phyloP scores from a whole-genome alignment of 306 rosid species.

The cucumber (Cucumis sativus) region Cucumber_9930_V3 NC_026657.2:8498001-8498500 shows the following conservation, averaged over 20 bases:
- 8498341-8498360: constrained; percentile 76
- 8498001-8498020: constrained; percentile 94
- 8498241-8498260: constrained; percentile 89
- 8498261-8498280: constrained; percentile 86
- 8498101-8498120: constrained; percentile 59
- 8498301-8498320: constrained; percentile 85
- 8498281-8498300: constrained; percentile 86
- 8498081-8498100: constrained; percentile 45
- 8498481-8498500: neutral
- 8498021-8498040: constrained; percentile 86
- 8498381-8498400: constrained; percentile 28
- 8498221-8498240: constrained; percentile 53
- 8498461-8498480: neutral
- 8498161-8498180: constrained; percentile 58
- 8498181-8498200: constrained; percentile 53
- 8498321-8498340: constrained; percentile 84
- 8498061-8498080: constrained; percentile 54
- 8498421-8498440: constrained; percentile 9
- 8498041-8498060: constrained; percentile 77
- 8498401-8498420: neutral
- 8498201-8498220: constrained; percentile 74
- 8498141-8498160: constrained; percentile 76
- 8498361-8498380: constrained; percentile 42
- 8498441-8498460: neutral
- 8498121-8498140: constrained; percentile 53